Conservation (phyloP, 1,284 basidiomycete genomes). For the Moesziomyces aphidis region DNA sequence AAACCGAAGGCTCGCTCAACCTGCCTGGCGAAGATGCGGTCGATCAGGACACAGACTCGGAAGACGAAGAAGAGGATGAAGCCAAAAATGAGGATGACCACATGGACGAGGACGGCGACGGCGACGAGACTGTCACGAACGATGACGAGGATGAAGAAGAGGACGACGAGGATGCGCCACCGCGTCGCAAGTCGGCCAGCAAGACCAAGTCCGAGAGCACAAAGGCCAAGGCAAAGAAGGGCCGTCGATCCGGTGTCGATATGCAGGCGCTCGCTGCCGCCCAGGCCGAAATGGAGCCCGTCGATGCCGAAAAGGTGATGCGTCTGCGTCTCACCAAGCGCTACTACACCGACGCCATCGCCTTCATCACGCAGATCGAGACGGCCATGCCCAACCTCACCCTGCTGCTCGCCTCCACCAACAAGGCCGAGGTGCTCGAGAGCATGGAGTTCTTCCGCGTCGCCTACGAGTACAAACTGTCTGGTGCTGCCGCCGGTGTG, state of each 20-base stretch:
- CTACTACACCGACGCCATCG: constrained; percentile 87
- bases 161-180: constrained; percentile 15
- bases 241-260: constrained; percentile 69
- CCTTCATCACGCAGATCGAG: constrained; percentile 87
- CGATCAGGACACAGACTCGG: constrained; percentile 67
- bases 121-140: constrained; percentile 41
- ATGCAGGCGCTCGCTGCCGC: constrained; percentile 53
- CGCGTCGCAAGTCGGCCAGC: constrained; percentile 14
- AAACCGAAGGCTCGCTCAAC: constrained; percentile 56
- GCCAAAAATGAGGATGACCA: constrained; percentile 63
- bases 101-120: constrained; percentile 61
- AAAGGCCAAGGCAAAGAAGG: constrained; percentile 45
- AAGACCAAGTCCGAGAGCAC: constrained; percentile 24
- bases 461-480: constrained; percentile 84
- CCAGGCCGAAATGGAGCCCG: constrained; percentile 56
- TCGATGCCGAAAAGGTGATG: constrained; percentile 70
- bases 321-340: constrained; percentile 83
- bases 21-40: constrained; percentile 55
- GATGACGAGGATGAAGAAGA: constrained; percentile 22
- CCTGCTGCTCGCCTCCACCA: constrained; percentile 86
- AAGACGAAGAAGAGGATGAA: constrained; percentile 63
- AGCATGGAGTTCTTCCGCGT: constrained; percentile 94
- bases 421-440: constrained; percentile 93
- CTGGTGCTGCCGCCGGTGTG: constrained; percentile 76
- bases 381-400: constrained; percentile 79